Conservation (phyloP, 2,329 filamentous ascomycete species). For the Ophiognomonia clavigignenti-juglandacearum region DNA sequence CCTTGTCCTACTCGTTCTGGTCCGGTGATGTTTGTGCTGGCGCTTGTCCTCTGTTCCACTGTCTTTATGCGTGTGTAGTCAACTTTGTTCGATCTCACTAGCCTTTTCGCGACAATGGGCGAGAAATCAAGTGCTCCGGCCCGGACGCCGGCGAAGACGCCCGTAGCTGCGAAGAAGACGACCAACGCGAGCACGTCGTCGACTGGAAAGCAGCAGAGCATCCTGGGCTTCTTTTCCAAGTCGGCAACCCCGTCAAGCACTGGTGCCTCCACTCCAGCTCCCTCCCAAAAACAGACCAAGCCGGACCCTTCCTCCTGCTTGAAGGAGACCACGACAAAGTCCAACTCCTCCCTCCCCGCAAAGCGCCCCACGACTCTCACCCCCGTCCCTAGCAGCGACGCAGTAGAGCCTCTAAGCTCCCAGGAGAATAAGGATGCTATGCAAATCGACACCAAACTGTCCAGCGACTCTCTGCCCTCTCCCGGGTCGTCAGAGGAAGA, state of each 20-base stretch:
- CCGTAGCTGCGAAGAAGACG: slow-evolving; percentile 33
- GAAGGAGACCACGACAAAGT: slow-evolving; percentile 41
- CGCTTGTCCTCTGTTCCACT: neutral
- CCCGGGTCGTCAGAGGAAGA: slow-evolving; percentile 28
- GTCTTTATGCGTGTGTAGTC: neutral
- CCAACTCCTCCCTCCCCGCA: slow-evolving; percentile 35
- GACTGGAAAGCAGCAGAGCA: slow-evolving; percentile 60
- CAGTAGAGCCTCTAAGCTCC: slow-evolving; percentile 60
- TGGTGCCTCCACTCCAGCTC: slow-evolving; percentile 23
- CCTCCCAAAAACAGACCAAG: slow-evolving; percentile 18
- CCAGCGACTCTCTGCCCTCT: slow-evolving; percentile 44
- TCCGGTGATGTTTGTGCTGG: neutral
- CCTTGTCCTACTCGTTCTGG: neutral
- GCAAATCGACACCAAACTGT: slow-evolving; percentile 40
- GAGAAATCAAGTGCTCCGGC: slow-evolving; percentile 18
- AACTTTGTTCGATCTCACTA: slow-evolving; percentile 4
- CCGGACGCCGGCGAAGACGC: slow-evolving; percentile 32
- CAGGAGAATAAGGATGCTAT: slow-evolving; percentile 56
- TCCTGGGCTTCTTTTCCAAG: slow-evolving; percentile 77
- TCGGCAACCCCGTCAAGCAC: slow-evolving; percentile 35
- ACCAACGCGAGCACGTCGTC: slow-evolving; percentile 29
- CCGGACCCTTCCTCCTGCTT: slow-evolving; percentile 32
- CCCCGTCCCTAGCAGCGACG: slow-evolving; percentile 78
- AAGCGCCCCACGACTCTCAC: slow-evolving; percentile 50
- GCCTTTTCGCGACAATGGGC: slow-evolving; percentile 7